These are phyloP conservation scores for Mycosphaerella arachidis DNA, from an alignment of 2,329 filamentous ascomycete species.

Conservation along the genomic window DNA sequence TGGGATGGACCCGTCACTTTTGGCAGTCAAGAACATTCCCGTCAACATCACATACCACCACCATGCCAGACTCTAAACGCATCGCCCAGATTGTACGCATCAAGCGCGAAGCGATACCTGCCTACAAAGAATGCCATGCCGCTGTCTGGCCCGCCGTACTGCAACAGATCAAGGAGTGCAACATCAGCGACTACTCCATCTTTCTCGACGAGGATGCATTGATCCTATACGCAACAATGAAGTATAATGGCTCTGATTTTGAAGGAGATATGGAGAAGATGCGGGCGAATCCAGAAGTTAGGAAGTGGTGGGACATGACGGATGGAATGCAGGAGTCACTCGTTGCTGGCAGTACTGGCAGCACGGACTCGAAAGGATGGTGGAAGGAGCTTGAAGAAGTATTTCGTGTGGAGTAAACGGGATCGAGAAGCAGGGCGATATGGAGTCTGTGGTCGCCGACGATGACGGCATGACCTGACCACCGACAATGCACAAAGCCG, in stretches of 20 bases:
- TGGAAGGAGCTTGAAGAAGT: constrained; percentile 55
- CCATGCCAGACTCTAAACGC: constrained; percentile 40
- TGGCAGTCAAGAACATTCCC: neutral
- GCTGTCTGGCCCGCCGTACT: constrained; percentile 74
- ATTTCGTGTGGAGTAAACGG: neutral
- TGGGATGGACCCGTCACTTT: neutral
- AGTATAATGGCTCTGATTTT: constrained; percentile 70
- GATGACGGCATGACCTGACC: neutral
- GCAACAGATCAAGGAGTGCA: constrained; percentile 69
- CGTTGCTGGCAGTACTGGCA: constrained; percentile 56
- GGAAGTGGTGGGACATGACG: constrained; percentile 78
- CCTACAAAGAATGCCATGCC: constrained; percentile 71
- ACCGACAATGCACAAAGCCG: no score
- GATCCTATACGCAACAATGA: constrained; percentile 71
- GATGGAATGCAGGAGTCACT: constrained; percentile 65
- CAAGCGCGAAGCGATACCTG: constrained; percentile 59
- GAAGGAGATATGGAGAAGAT: constrained; percentile 72
- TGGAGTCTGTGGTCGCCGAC: no score
- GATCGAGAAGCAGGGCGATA: neutral
- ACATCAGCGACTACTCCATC: constrained; percentile 71
- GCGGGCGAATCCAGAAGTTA: constrained; percentile 66
- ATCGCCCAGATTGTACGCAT: constrained; percentile 71
- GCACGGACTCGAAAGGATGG: constrained; percentile 55
- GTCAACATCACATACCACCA: neutral
- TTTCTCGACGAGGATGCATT: constrained; percentile 60